Evolutionary conservation across 495 filamentous ascomycete genomes (phyloP), one percentile per base, ranked within the genome.

Genomic region (Penicillium macrosclerotiorum): DNA sequence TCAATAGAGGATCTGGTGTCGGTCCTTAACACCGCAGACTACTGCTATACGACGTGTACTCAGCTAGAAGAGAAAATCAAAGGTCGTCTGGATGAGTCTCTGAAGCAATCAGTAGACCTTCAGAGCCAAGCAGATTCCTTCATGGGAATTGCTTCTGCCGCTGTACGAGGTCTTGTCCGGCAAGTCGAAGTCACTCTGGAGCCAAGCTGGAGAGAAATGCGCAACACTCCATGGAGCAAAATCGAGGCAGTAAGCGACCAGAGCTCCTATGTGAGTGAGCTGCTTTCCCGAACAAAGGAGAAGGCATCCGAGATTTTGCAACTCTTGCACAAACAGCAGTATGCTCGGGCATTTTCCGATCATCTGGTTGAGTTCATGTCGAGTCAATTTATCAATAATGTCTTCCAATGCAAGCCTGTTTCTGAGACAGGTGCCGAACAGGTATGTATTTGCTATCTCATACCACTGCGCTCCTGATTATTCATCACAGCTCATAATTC

Each of bases 361-460:
- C 89, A 96, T 54, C 63, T 96, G 13, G 89, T 98, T 12, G 94
- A 98, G 58, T 73, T 86, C 47, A 71, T 96, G 41, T 83, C 85
- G 13, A 86, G 76, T 47, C 68, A 85, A 5, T 98, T 92, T 64
- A 78, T 96, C 54, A 64, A 72, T 27, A 95, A 87, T 52, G 81
- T 96, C 48, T 89, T 95, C 32, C 87, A 89, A 59, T 95, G 89
- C 69, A 84, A 77, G 49, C 93, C 93, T 14, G 81, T 98, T 42
- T 88, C 88, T 12, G 92, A 96, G 64, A 89, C 90, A 37, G 93
- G 90, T 18, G 93, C 93, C n/a, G 94, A 98, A 68, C 93, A 94
- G 76, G 84, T 86, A 69, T 48, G 47, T n/a, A n/a, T n/a, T n/a
- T 29, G 20, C 0, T 34, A 20, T n/a, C 7, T 18, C 16, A 22